These are phyloP conservation scores for Priceomyces medius DNA, from an alignment of 805 yeast genomes.

Conservation along the genomic window DNA sequence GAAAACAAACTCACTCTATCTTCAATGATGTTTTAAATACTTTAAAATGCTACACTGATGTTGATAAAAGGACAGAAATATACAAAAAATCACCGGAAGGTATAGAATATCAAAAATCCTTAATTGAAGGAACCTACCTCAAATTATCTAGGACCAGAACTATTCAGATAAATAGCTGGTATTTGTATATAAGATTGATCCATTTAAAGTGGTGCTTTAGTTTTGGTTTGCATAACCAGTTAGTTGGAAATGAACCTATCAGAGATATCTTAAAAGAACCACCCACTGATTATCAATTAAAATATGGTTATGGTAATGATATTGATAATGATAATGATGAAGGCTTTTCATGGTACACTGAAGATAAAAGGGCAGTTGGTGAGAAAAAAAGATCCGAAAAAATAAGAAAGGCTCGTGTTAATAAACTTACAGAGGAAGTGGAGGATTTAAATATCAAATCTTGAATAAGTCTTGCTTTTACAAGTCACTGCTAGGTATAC, in stretches of 20 bases:
- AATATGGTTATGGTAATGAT: conserved; percentile 15
- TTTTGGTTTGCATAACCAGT: conserved; percentile 50
- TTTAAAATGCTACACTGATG: conserved; percentile 39
- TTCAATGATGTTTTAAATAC: conserved; percentile 58
- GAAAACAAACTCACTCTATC: conserved; percentile 56
- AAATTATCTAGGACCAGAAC: conserved; percentile 46
- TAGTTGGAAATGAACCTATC: conserved; percentile 36
- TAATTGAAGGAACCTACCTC: conserved; percentile 37
- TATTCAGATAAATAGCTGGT: conserved; percentile 51
- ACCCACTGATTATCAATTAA: conserved; percentile 21
- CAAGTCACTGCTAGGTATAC: background rate
- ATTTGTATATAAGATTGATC: conserved; percentile 45
- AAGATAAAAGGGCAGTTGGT: conserved; percentile 8
- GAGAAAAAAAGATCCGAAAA: conserved; percentile 37
- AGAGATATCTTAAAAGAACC: conserved; percentile 39
- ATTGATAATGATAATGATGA: conserved; percentile 13
- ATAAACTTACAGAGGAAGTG: conserved; percentile 33
- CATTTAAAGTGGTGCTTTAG: conserved; percentile 53
- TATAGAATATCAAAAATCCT: conserved; percentile 26
- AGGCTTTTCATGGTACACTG: conserved; percentile 5
- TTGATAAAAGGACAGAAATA: conserved; percentile 31
- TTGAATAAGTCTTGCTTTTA: background rate
- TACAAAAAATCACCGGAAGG: conserved; percentile 38
- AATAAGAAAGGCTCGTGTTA: conserved; percentile 36
- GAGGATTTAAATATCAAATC: conserved; percentile 23